Percentiles rank a stretch among this genome's conserved stretches.
Conservation (phyloP, 129 eudicot genomes). For the Artemisia tridentata region DNA sequence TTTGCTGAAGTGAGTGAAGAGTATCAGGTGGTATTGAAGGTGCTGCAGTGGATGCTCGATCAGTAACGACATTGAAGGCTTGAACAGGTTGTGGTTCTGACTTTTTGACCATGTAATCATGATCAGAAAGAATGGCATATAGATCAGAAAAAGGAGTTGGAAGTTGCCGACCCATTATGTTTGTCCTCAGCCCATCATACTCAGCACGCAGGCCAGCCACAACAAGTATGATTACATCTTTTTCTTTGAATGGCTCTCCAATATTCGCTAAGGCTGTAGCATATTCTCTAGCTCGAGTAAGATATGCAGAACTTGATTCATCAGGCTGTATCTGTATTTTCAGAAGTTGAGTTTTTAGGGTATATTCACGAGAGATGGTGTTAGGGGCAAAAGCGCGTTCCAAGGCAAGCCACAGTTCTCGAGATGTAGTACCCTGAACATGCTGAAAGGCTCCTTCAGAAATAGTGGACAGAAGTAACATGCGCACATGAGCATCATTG, state of each 20-base stretch:
- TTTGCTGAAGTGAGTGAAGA: no score
- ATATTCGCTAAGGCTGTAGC: neutral
- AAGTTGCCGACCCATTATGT: no score
- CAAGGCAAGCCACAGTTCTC: neutral
- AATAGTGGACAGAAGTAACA: neutral
- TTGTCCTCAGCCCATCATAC: neutral
- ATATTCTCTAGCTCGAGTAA: neutral
- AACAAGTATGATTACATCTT: neutral
- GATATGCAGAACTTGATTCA: neutral
- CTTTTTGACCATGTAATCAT: no score
- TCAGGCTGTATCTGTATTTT: neutral
- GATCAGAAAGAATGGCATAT: no score
- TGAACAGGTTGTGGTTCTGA: no score
- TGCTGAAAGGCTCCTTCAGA: neutral
- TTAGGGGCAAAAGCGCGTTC: neutral
- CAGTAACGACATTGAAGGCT: no score
- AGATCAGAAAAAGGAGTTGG: no score
- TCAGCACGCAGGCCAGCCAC: neutral
- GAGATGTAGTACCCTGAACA: neutral
- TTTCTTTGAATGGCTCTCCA: neutral
- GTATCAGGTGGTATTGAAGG: no score
- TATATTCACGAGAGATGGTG: neutral
- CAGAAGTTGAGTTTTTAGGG: neutral
- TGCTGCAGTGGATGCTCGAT: no score
- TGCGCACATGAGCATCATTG: neutral